A percentile compares a stretch with the other conserved stretches of the same genome.
Evolutionary conservation across 768 basidiomycete species (phyloP).

Genomic region (Suillus plorans): DNA sequence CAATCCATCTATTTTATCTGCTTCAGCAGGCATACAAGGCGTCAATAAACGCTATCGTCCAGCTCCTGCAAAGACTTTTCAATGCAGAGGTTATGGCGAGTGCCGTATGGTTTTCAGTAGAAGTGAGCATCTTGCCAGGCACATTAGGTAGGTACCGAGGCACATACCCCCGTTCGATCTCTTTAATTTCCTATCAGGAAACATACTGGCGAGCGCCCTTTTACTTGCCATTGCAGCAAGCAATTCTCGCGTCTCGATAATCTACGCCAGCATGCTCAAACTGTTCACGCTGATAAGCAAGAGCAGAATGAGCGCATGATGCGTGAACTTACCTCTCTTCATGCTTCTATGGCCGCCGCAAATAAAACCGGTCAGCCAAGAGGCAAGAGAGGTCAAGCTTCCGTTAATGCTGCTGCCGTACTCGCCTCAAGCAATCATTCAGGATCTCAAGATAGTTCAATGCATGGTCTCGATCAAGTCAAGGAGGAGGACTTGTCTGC

Average conservation of each 20-base stretch:
- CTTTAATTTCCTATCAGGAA: conserved; percentile 56
- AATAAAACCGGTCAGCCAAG: conserved; percentile 39
- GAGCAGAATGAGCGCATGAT: conserved; percentile 90
- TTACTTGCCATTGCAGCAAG: conserved; percentile 93
- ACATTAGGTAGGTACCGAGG: conserved; percentile 73
- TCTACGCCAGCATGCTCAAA: conserved; percentile 94
- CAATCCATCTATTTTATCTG: conserved; percentile 22
- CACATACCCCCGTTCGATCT: conserved; percentile 25
- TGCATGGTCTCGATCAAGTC: conserved; percentile 30
- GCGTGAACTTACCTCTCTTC: conserved; percentile 82
- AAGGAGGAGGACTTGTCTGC: conserved; percentile 43
- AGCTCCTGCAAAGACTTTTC: conserved; percentile 90
- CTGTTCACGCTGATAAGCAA: conserved; percentile 93
- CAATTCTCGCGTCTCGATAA: conserved; percentile 97
- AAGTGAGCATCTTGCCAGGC: conserved; percentile 93
- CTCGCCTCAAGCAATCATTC: conserved; percentile 20
- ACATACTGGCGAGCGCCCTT: conserved; percentile 97
- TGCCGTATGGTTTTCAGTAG: conserved; percentile 97
- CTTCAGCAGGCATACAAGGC: conserved; percentile 19
- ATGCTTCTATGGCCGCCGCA: conserved; percentile 73
- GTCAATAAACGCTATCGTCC: conserved; percentile 71
- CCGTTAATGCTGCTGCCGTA: conserved; percentile 18
- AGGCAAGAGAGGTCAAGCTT: conserved; percentile 37
- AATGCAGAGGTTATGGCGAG: conserved; percentile 92
- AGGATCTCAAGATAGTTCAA: conserved; percentile 15